Base-by-base conservation (phyloP, 352 stramenopile species). In the Pythium rhizo-oryzae region DNA sequence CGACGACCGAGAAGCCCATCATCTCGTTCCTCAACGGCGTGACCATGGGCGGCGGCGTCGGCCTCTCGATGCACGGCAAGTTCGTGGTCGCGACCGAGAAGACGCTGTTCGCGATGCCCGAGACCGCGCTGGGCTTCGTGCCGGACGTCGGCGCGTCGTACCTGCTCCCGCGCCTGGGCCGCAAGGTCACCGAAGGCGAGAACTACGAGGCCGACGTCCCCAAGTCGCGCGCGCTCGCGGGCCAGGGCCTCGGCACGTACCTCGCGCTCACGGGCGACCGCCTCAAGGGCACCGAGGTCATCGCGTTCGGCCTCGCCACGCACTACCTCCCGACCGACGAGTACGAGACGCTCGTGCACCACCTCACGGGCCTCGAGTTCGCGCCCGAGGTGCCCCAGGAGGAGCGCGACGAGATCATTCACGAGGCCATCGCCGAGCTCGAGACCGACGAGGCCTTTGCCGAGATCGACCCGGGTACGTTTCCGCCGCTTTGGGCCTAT, bases 61-160 rank as follows among this genome's bases (percentile, higher is more conserved):
- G 98, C 0, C 75, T 99, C 35, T 99, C 94, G 15, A 91, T 99
- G 70, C 94, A 99, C 81, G 97, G 97, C 63, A 96, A 96, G 68
- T 98, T 99, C 70, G 84, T 98, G 18, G 84, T 99, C 21, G 96
- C 97, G 9, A 99, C 97, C 1, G 96, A 99, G 78, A 96, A 98
- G 73, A 98, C 97, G 47, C 33, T 99, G 1, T 99, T 99, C 74
- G 94, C 97, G n/a, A 99, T 99, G 97, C 98, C 98, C 8, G 98
- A 99, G 87, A 99, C 91, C 13, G 95, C 90, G 9, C 99, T 99
- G 70, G 98, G 98, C 8, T 96, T 99, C 59, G 99, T 99, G 74
- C 97, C 97, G 12, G 98, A 99, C 79, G 97, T 99, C 30, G 98
- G 98, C 41, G 91, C 79, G 8, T 97, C 91, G 46, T 91, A 98